Evolutionary conservation across 306 rosid genomes (phyloP).

Genomic region (Chamaecrista fasciculata): DNA sequence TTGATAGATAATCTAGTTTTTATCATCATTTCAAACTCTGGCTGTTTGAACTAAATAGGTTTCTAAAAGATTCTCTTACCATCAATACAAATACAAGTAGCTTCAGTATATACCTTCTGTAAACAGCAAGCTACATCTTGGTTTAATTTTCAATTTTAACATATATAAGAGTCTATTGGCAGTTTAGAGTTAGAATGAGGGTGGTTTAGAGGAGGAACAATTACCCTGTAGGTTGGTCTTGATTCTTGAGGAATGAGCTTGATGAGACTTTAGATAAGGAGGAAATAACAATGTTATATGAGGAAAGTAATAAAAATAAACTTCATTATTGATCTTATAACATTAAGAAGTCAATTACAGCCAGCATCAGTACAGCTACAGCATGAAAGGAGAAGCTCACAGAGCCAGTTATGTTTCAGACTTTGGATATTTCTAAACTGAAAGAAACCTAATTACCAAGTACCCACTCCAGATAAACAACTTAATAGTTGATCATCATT

Average conservation of each 20-base stretch:
- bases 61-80: slow-evolving; percentile 6
- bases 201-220: too few relatives aligned
- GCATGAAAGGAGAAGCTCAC: not conserved
- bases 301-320: not conserved
- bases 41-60: not conserved
- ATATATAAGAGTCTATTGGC: too few relatives aligned
- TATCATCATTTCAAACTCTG: slow-evolving; percentile 11
- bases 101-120: slow-evolving; percentile 7
- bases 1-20: slow-evolving; percentile 3
- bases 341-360: not conserved
- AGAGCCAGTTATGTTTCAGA: slow-evolving; percentile 6
- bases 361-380: slow-evolving; percentile 1
- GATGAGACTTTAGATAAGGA: too few relatives aligned
- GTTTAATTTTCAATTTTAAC: not conserved
- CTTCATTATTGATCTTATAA: not conserved
- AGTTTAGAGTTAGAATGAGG: too few relatives aligned
- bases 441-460: not conserved
- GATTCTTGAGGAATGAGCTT: too few relatives aligned
- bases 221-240: too few relatives aligned
- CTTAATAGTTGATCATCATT: slow-evolving; percentile 6
- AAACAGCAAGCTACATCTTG: slow-evolving; percentile 9
- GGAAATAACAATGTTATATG: not conserved
- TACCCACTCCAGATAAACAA: not conserved
- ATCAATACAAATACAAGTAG: not conserved
- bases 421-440: not conserved